Percentiles rank a stretch among this genome's conserved stretches.
Evolutionary conservation across 768 basidiomycete genomes (phyloP).

Genomic region (Ramaria rubella): DNA sequence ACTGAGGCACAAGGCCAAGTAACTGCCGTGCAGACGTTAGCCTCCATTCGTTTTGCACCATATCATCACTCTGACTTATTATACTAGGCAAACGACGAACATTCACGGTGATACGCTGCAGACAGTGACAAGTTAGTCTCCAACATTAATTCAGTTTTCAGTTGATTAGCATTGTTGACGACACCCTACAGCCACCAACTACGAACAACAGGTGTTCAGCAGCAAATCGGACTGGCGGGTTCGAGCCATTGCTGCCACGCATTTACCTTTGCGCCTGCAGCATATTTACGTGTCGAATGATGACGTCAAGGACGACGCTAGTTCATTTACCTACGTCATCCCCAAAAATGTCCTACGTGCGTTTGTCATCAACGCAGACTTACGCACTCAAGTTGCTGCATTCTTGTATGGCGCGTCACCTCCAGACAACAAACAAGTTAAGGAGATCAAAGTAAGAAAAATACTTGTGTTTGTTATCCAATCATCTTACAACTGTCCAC

Average conservation of each 20-base stretch:
- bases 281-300: constrained; percentile 99
- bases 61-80: constrained; percentile 11
- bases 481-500: constrained; percentile 10
- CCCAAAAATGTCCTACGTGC: constrained; percentile 95
- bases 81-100: constrained; percentile 82
- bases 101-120: constrained; percentile 95
- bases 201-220: constrained; percentile 98
- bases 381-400: constrained; percentile 93
- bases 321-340: constrained; percentile 89
- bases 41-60: not conserved
- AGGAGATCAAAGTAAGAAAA: constrained; percentile 77
- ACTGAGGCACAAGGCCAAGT: constrained; percentile 91
- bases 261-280: constrained; percentile 90
- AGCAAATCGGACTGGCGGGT: constrained; percentile 99
- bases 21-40: constrained; percentile 88
- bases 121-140: constrained; percentile 77
- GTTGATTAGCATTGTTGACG: constrained; percentile 1
- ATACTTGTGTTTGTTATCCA: not conserved
- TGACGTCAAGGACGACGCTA: constrained; percentile 97
- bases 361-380: constrained; percentile 88
- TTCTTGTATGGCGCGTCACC: constrained; percentile 92
- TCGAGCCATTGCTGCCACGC: constrained; percentile 94
- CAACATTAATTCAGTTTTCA: constrained; percentile 2
- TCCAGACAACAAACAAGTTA: constrained; percentile 94
- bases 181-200: constrained; percentile 78